Percentiles rank a stretch among this genome's conserved stretches.
Conservation (phyloP, 75 land plant genomes). For the Ceratopteris richardii region DNA sequence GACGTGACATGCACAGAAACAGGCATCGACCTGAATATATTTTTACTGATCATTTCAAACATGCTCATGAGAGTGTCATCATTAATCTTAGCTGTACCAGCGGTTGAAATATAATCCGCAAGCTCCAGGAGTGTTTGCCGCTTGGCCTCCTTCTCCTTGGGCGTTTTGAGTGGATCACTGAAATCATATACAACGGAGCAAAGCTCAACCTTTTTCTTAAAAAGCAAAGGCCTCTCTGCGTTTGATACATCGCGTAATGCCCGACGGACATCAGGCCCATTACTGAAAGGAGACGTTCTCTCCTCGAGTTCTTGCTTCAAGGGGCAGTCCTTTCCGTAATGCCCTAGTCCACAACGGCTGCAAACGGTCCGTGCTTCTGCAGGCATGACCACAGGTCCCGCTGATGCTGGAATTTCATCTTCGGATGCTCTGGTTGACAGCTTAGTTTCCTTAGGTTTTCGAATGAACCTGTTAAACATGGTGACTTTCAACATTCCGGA, state of each 20-base stretch:
- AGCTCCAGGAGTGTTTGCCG: constrained; percentile 72
- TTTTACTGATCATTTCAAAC: constrained; percentile 56
- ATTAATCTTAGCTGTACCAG: constrained; percentile 51
- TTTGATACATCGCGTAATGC: constrained; percentile 63
- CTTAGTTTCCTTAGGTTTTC: background rate
- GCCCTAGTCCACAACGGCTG: too few species aligned
- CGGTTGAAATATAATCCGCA: constrained; percentile 66
- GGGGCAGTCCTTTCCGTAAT: too few species aligned
- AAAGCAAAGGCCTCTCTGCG: constrained; percentile 62
- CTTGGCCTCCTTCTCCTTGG: constrained; percentile 75
- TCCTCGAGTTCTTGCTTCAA: too few species aligned
- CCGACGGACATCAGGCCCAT: constrained; percentile 48
- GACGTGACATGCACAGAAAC: constrained; percentile 43
- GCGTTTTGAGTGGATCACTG: constrained; percentile 59
- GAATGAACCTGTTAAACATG: constrained; percentile 1
- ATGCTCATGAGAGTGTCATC: constrained; percentile 61
- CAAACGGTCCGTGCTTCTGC: too few species aligned
- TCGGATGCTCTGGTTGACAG: background rate
- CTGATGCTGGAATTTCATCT: too few species aligned
- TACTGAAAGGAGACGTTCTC: background rate
- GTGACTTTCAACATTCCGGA: too few species aligned
- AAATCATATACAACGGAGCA: constrained; percentile 74
- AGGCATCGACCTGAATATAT: constrained; percentile 56
- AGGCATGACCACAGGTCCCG: background rate
- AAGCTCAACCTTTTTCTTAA: constrained; percentile 52